Percentiles rank a stretch among this genome's conserved stretches.
These are phyloP conservation scores for Heracleum sosnowskyi DNA, from an alignment of 129 eudicot genomes.

Conservation along the genomic window DNA sequence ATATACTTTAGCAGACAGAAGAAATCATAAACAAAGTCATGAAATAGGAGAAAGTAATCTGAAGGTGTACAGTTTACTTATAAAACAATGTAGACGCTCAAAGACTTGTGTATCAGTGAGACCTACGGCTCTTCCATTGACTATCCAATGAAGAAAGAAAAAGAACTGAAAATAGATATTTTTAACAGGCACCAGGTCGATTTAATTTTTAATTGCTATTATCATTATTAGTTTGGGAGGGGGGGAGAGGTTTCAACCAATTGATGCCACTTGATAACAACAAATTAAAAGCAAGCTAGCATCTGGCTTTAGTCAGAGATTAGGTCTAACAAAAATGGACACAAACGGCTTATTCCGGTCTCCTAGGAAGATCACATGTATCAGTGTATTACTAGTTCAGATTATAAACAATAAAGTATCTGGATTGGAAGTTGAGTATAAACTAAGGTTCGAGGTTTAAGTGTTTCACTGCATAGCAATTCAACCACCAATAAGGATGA, in stretches of 20 bases:
- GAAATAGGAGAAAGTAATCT: not conserved
- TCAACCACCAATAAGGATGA: not conserved
- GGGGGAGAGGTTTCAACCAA: too few species aligned
- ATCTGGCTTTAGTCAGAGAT: not conserved
- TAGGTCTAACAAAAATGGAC: not conserved
- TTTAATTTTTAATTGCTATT: not conserved
- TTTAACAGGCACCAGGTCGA: not conserved
- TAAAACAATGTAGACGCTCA: not conserved
- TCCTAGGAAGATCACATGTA: not conserved
- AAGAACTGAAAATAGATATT: too few species aligned
- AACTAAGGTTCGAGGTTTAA: too few species aligned
- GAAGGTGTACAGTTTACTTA: not conserved
- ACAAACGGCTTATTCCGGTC: not conserved
- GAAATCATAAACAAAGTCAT: not conserved
- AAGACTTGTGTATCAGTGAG: not conserved
- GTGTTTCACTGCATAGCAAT: not conserved
- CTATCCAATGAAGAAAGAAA: not conserved
- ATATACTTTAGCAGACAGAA: not conserved
- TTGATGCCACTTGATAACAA: too few species aligned
- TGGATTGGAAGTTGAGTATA: not conserved
- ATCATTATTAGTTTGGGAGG: not conserved
- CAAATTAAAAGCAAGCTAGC: too few species aligned
- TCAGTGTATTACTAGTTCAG: not conserved
- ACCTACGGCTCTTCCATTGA: not conserved
- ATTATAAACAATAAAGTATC: too few species aligned